A percentile compares a stretch with the other conserved stretches of the same genome.
phyloP scores from a whole-genome alignment of 176 grass and related monocot genomes.

The Zoysia japonica region DNA sequence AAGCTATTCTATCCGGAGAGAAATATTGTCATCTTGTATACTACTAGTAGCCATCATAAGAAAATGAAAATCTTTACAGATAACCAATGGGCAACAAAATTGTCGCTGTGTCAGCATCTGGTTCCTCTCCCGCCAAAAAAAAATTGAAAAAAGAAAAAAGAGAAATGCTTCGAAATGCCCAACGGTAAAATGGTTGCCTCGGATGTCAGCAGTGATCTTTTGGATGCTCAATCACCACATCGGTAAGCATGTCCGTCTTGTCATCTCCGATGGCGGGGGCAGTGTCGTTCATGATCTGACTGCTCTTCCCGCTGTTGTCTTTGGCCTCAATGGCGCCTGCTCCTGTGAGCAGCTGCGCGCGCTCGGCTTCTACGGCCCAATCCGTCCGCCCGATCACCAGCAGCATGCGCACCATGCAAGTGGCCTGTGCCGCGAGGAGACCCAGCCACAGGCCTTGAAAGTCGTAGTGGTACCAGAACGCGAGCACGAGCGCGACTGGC shows the following conservation, averaged over 20 bases:
- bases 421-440: conserved; percentile 66
- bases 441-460: conserved; percentile 83
- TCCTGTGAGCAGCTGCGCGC: conserved; percentile 66
- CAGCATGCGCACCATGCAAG: conserved; percentile 75
- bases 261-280: conserved; percentile 14
- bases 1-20: not conserved
- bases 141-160: conserved; percentile 25
- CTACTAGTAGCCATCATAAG: not conserved
- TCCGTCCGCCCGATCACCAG: conserved; percentile 60
- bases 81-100: conserved; percentile 53
- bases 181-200: not conserved
- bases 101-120: conserved; percentile 34
- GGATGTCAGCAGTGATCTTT: conserved; percentile 40
- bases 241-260: conserved; percentile 16
- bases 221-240: conserved; percentile 40
- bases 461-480: conserved; percentile 69
- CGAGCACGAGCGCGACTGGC: conserved; percentile 69
- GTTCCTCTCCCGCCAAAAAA: conserved; percentile 58
- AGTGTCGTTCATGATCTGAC: not conserved
- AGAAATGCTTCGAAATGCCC: not conserved
- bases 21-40: conserved; percentile 23
- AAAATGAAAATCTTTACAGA: conserved; percentile 46
- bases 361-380: conserved; percentile 61
- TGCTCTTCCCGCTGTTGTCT: not conserved
- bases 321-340: conserved; percentile 7